Percentiles rank a stretch among this genome's conserved stretches.
These are phyloP conservation scores for Pseudohyphozyma bogoriensis DNA, from an alignment of 768 basidiomycete species.

Conservation along the genomic window DNA sequence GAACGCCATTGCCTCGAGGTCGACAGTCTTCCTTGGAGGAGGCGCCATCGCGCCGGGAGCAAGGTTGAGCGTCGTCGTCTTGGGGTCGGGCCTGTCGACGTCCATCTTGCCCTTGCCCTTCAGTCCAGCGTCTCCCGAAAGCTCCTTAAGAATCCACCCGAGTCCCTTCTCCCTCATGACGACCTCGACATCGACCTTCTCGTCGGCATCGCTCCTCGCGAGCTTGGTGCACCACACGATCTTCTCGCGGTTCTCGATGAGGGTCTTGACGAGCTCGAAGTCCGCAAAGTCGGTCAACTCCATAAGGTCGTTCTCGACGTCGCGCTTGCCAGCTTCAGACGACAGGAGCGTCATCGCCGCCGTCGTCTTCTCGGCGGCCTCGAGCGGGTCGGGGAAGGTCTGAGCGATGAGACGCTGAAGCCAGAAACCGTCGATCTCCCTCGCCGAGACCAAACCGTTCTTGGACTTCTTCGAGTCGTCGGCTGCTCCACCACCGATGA, in stretches of 20 bases:
- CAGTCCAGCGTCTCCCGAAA: slow-evolving; percentile 46
- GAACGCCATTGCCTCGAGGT: slow-evolving; percentile 92
- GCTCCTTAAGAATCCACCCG: slow-evolving; percentile 85
- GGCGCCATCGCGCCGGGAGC: slow-evolving; percentile 70
- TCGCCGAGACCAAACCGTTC: slow-evolving; percentile 69
- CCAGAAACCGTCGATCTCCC: slow-evolving; percentile 95
- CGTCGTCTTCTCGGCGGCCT: slow-evolving; percentile 80
- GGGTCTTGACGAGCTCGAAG: slow-evolving; percentile 77
- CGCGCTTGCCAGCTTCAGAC: slow-evolving; percentile 76
- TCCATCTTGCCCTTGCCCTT: slow-evolving; percentile 57
- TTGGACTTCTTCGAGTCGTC: slow-evolving; percentile 46
- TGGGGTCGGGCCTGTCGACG: slow-evolving; percentile 53
- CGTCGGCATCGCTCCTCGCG: slow-evolving; percentile 76
- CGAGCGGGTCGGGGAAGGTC: slow-evolving; percentile 86
- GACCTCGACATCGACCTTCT: slow-evolving; percentile 85
- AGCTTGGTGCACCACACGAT: slow-evolving; percentile 97
- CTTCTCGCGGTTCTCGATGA: slow-evolving; percentile 90
- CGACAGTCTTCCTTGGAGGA: slow-evolving; percentile 73
- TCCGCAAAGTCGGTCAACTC: slow-evolving; percentile 84
- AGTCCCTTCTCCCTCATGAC: slow-evolving; percentile 96
- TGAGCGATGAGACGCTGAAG: slow-evolving; percentile 88
- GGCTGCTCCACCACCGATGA: slow-evolving; percentile 59
- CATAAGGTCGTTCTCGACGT: slow-evolving; percentile 92
- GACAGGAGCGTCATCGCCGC: slow-evolving; percentile 72
- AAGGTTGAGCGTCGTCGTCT: slow-evolving; percentile 75